Evolutionary conservation across 768 basidiomycete species (phyloP).

Genomic region (Boletus eberwhitei): DNA sequence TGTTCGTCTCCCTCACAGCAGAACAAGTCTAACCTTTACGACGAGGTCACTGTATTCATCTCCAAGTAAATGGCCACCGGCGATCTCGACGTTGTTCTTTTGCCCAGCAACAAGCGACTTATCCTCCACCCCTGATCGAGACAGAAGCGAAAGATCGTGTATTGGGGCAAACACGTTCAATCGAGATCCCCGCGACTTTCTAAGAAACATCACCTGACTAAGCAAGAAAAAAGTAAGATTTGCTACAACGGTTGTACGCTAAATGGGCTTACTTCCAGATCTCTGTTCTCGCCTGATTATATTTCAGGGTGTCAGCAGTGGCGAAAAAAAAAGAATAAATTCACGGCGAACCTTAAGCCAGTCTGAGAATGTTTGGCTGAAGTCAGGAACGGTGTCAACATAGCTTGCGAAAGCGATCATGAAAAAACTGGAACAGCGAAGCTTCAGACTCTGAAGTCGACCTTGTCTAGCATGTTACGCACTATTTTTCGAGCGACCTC

Average conservation of each 20-base stretch:
- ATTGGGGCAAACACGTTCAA: slow-evolving; percentile 91
- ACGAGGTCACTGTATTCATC: slow-evolving; percentile 97
- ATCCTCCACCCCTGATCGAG: slow-evolving; percentile 59
- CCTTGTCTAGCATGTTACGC: slow-evolving; percentile 25
- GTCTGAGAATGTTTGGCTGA: slow-evolving; percentile 70
- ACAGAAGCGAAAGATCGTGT: slow-evolving; percentile 80
- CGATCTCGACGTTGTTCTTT: slow-evolving; percentile 69
- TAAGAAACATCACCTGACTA: slow-evolving; percentile 84
- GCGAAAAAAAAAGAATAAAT: background rate
- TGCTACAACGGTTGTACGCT: background rate
- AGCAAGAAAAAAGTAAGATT: background rate
- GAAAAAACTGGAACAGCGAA: slow-evolving; percentile 68
- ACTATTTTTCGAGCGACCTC: slow-evolving; percentile 88
- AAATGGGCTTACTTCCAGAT: slow-evolving; percentile 77
- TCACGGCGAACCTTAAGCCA: slow-evolving; percentile 69
- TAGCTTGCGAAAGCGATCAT: slow-evolving; percentile 92
- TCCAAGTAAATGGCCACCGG: slow-evolving; percentile 83
- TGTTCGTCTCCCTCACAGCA: background rate
- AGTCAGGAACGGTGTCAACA: slow-evolving; percentile 63
- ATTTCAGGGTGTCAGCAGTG: background rate
- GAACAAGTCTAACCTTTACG: slow-evolving; percentile 57
- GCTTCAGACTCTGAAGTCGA: background rate
- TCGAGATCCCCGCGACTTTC: slow-evolving; percentile 75
- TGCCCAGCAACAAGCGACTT: slow-evolving; percentile 61
- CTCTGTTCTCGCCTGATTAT: slow-evolving; percentile 68